phyloP scores from a whole-genome alignment of 2,329 filamentous ascomycete species.

The Chrysosporium keratinophilum region DNA sequence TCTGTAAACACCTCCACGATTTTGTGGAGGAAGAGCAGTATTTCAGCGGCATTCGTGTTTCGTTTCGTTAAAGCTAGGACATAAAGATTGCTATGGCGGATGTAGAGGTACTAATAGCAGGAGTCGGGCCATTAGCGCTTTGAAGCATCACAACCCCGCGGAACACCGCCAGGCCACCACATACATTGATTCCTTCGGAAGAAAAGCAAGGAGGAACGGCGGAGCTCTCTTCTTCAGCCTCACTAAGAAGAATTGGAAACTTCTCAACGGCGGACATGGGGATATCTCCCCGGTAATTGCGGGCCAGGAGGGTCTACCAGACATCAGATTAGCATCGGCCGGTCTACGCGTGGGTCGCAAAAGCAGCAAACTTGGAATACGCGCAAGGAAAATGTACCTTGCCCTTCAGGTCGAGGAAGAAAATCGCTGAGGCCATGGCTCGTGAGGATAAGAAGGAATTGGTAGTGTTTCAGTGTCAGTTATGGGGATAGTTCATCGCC shows the following conservation, averaged over 20 bases:
- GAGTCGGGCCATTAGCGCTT: conserved; percentile 13
- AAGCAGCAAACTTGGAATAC: neutral
- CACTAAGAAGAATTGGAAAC: conserved; percentile 88
- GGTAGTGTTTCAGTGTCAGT: neutral
- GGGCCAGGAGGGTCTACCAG: conserved; percentile 80
- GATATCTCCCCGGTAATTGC: conserved; percentile 96
- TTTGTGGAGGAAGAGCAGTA: conserved; percentile 94
- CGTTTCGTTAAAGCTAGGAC: conserved; percentile 95
- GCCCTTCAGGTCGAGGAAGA: conserved; percentile 99
- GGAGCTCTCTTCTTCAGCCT: conserved; percentile 98
- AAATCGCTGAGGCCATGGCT: conserved; percentile 88
- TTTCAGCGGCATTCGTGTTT: conserved; percentile 97
- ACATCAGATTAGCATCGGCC: neutral
- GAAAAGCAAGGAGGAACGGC: conserved; percentile 97
- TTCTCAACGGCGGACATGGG: conserved; percentile 99
- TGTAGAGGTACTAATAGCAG: conserved; percentile 75
- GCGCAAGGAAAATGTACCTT: conserved; percentile 52
- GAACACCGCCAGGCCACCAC: conserved; percentile 26
- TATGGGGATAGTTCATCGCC: conserved; percentile 1
- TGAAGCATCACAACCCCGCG: conserved; percentile 13
- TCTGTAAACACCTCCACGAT: conserved; percentile 98
- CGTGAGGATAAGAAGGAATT: conserved; percentile 11
- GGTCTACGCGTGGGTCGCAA: neutral
- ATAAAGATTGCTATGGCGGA: conserved; percentile 98
- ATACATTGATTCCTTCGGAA: conserved; percentile 92